Evolutionary conservation across 192 early-diverging fungal species (phyloP), one percentile per base, ranked within the genome.

Genomic region (Podila minutissima): DNA sequence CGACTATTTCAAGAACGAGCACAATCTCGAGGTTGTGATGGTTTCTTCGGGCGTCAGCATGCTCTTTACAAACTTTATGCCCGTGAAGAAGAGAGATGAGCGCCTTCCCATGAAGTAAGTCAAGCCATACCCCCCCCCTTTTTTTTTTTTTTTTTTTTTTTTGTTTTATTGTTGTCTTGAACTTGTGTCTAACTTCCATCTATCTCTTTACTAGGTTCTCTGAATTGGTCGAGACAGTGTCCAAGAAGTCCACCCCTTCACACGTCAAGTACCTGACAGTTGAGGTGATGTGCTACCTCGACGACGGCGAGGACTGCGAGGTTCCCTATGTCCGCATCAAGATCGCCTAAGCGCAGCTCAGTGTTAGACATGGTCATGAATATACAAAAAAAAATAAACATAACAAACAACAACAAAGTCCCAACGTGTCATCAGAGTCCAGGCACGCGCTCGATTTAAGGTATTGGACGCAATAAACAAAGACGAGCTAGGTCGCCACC

Each of bases 21-120:
- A 96, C 83, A 88, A 93, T 64, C 85, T 99, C 49, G 96, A 97
- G 57, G 89, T 98, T 64, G 94, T 91, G 26, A 98, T 98, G 97
- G 82, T 99, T 7, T 96, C 95, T 38, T 92, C 90, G 15, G 96
- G 96, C 13, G 94, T 95, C 13, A 93, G 89, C 63, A 97, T 99
- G 97, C 84, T 99, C 62, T 98, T 95, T 78, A 90, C 95, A 7
- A 91, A 92, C 72, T 97, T 98, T 63, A 91, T 95, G 90, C 87
- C 86, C 49, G 90, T 89, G 79, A 95, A 96, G 88, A 97, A 96
- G 93, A 75, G 83, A 13, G 92, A 94, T 72, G 94, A 95, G 64
- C 90, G 96, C 26, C 74, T 91, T 85, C 58, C 85, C 22, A 92
- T 97, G 92, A 92, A 88, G 92, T 94, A 81, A 84, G 84, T 77